phyloP scores from a whole-genome alignment of 495 filamentous ascomycete genomes.

The Terfezia boudieri region DNA sequence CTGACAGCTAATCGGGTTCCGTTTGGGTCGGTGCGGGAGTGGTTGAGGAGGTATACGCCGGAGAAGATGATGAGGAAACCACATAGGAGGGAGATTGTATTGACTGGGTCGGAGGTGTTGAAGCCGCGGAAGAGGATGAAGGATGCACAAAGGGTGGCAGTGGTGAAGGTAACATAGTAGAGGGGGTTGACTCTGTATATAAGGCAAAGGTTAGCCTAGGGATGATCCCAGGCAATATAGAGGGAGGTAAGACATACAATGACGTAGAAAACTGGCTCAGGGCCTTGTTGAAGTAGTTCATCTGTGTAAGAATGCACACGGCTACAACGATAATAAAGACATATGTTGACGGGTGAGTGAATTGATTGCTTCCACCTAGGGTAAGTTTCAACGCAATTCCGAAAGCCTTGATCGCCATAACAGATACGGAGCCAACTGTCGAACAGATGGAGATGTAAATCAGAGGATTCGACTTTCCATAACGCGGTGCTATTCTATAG shows the following conservation, averaged over 20 bases:
- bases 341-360: constrained; percentile 79
- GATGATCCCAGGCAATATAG: neutral
- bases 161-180: constrained; percentile 99
- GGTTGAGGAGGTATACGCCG: constrained; percentile 89
- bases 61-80: constrained; percentile 95
- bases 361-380: constrained; percentile 77
- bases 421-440: constrained; percentile 83
- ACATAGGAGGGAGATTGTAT: constrained; percentile 77
- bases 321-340: constrained; percentile 82
- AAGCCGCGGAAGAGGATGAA: constrained; percentile 97
- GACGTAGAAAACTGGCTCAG: constrained; percentile 90
- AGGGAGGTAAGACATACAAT: constrained; percentile 38
- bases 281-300: constrained; percentile 99
- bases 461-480: constrained; percentile 86
- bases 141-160: constrained; percentile 76
- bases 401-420: constrained; percentile 97
- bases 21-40: constrained; percentile 74
- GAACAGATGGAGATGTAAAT: constrained; percentile 95
- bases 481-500: constrained; percentile 66
- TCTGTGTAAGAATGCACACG: constrained; percentile 90
- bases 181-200: constrained; percentile 69
- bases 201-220: constrained; percentile 18
- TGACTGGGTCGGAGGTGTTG: constrained; percentile 83
- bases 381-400: constrained; percentile 92
- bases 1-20: constrained; percentile 35